A percentile compares a stretch with the other conserved stretches of the same genome.
Evolutionary conservation across 164 flowering plant genomes (phyloP).

Genomic region (Santalum album): DNA sequence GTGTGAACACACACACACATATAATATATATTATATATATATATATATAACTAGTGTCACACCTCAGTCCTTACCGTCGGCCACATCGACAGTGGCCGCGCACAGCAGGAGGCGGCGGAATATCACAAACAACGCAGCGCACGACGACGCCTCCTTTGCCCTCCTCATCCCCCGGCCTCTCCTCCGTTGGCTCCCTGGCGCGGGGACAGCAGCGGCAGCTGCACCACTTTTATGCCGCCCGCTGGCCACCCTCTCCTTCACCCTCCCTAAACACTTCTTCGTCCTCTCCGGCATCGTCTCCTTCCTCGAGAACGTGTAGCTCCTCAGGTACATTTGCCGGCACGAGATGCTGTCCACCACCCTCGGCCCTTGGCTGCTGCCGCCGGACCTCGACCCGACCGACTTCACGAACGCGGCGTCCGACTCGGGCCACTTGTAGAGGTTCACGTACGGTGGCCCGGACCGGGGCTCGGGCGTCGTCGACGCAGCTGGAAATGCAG

Average conservation of each 20-base stretch:
- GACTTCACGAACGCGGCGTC: constrained; percentile 43
- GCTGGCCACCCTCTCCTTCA: constrained; percentile 16
- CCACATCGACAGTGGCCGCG: constrained; percentile 39
- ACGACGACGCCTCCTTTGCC: constrained; percentile 23
- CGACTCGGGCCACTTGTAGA: constrained; percentile 60
- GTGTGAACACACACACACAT: no score
- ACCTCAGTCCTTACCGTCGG: constrained; percentile 10
- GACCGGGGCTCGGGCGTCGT: constrained; percentile 34
- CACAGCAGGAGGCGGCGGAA: constrained; percentile 36
- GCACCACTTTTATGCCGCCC: background rate
- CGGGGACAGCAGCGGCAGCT: background rate
- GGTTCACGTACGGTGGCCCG: constrained; percentile 43
- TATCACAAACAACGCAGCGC: constrained; percentile 20
- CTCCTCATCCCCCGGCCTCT: background rate
- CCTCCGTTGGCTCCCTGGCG: background rate
- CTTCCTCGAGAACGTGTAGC: constrained; percentile 47
- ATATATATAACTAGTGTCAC: no score
- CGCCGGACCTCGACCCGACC: constrained; percentile 3
- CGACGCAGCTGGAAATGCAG: constrained; percentile 39
- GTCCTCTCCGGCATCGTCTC: constrained; percentile 31
- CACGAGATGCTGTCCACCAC: constrained; percentile 52
- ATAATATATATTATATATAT: no score
- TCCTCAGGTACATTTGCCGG: constrained; percentile 51
- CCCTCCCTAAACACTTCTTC: constrained; percentile 29
- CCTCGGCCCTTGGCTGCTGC: constrained; percentile 11